Evolutionary conservation across 306 rosid species (phyloP).

Genomic region (Trifolium fragiferum): DNA sequence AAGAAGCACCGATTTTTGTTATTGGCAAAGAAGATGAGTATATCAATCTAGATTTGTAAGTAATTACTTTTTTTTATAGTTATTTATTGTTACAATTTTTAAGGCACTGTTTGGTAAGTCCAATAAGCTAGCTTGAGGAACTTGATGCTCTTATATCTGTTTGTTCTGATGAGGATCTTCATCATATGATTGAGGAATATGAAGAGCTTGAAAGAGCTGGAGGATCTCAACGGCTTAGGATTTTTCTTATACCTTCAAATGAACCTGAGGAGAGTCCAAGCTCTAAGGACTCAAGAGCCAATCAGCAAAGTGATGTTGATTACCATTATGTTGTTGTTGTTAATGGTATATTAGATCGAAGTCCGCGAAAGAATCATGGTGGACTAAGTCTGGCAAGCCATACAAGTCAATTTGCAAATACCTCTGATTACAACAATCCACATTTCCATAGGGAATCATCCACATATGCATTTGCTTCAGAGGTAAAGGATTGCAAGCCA

Average conservation of each 20-base stretch:
- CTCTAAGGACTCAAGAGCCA: slow-evolving; percentile 60
- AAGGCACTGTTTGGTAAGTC: no score
- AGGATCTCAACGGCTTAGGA: slow-evolving; percentile 79
- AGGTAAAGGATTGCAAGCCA: slow-evolving; percentile 56
- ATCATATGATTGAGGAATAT: slow-evolving; percentile 88
- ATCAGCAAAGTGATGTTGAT: slow-evolving; percentile 60
- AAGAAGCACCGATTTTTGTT: no score
- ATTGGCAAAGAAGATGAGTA: no score
- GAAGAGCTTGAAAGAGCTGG: slow-evolving; percentile 75
- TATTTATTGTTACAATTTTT: no score
- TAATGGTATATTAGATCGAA: slow-evolving; percentile 73
- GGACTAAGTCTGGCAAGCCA: slow-evolving; percentile 67
- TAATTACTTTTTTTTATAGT: no score
- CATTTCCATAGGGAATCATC: slow-evolving; percentile 54
- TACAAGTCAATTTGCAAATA: slow-evolving; percentile 61
- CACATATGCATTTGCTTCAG: slow-evolving; percentile 54
- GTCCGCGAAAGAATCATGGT: slow-evolving; percentile 57
- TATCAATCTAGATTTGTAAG: no score
- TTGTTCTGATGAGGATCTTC: slow-evolving; percentile 93
- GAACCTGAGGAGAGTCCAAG: slow-evolving; percentile 74
- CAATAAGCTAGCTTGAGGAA: no score
- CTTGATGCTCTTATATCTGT: slow-evolving; percentile 96
- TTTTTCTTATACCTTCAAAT: slow-evolving; percentile 76
- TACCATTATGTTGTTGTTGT: slow-evolving; percentile 79
- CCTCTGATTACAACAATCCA: slow-evolving; percentile 65